Evolutionary conservation across 164 flowering plant genomes (phyloP), one percentile per base, ranked within the genome.

Genomic region (Aristolochia contorta): DNA sequence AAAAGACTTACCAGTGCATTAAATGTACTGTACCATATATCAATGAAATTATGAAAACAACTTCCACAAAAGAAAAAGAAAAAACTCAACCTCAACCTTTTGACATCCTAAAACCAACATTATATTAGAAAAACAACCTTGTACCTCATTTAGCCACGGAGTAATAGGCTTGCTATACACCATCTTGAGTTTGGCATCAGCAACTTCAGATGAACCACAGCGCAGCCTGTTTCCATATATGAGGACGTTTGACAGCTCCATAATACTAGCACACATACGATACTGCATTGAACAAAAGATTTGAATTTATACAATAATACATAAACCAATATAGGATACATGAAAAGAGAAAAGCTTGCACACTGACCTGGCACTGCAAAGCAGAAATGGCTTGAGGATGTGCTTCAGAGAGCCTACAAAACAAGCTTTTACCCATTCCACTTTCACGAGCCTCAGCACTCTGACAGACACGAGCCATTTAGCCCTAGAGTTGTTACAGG

Each of bases 341-440:
- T 18, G 48, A 53, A 55, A 59, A 27, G 16, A 33, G 22, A 16
- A 56, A 13, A n/a, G 47, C 6, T 6, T 49, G 33, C 49, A 18
- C 37, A 32, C 48, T 24, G 24, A 93, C 99, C 97, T 93, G 99
- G 81, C 83, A 77, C 77, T 81, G 92, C 75, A 93, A 71, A 49
- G 91, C 83, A 57, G 97, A 85, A 74, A 93, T 88, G 67, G 99
- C 92, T 59, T 93, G 91, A 33, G 97, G 97, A 79, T 93, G 97
- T 57, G 89, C 97, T 79, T 93, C 97, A 62, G 99, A 93, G 27
- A 90, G 89, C 78, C 95, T 84, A 64, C 99, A 82, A 69, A 93
- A 93, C 78, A 93, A 76, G 81, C 99, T 93, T 54, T 79, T 64
- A 21, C 86, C 94, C 96, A 93, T 80, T 57, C 93, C 99, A 71